phyloP scores from a whole-genome alignment of 345 rosid species.

The Eucalyptus paniculata region DNA sequence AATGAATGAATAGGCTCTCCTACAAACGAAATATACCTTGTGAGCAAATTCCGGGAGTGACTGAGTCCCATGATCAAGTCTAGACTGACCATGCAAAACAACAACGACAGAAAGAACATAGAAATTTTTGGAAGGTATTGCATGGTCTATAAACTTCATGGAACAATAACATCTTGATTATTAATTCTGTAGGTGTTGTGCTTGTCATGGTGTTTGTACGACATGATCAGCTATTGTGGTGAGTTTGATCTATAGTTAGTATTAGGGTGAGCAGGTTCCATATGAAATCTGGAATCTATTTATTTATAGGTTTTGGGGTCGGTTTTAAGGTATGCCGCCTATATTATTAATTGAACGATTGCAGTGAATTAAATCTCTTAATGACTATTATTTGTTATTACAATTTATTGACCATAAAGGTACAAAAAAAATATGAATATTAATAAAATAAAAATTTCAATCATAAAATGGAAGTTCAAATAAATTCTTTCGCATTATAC shows the following conservation, averaged over 20 bases:
- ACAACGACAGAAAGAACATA: not conserved
- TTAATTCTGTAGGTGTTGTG: not conserved
- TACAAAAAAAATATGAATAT: too few relatives aligned
- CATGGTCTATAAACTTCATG: not conserved
- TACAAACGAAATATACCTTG: not conserved
- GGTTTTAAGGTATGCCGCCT: fast-evolving
- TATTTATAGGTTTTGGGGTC: too few relatives aligned
- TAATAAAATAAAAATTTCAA: too few relatives aligned
- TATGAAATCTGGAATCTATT: too few relatives aligned
- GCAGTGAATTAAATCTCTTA: too few relatives aligned
- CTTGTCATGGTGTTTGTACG: too few relatives aligned
- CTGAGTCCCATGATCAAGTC: not conserved
- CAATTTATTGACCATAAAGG: too few relatives aligned
- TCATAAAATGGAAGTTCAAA: too few relatives aligned
- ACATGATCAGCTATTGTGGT: not conserved
- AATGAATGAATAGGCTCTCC: not conserved
- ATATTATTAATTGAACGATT: too few relatives aligned
- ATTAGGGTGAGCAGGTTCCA: not conserved
- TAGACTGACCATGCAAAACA: not conserved
- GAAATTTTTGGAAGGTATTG: not conserved
- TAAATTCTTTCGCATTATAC: fast-evolving
- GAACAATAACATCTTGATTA: not conserved
- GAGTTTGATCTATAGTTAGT: not conserved
- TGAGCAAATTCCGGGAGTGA: not conserved
- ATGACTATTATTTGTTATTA: too few relatives aligned